phyloP scores from a whole-genome alignment of 768 basidiomycete species.

The Psilocybe sp. region DNA sequence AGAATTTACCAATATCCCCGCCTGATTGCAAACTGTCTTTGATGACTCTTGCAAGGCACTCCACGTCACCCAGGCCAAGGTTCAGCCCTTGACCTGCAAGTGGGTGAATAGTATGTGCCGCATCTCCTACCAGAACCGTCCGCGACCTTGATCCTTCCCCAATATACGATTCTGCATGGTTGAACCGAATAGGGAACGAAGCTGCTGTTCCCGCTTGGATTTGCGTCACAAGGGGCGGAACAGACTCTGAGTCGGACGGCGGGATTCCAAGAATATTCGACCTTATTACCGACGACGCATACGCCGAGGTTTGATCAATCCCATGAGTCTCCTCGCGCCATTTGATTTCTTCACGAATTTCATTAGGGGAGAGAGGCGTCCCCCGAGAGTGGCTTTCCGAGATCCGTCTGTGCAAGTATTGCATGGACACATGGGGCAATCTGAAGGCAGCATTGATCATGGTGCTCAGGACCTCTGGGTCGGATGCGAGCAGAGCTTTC shows the following conservation, averaged over 20 bases:
- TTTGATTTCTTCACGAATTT: constrained; percentile 58
- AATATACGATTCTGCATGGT: constrained; percentile 83
- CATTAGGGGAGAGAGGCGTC: constrained; percentile 40
- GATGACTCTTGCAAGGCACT: constrained; percentile 67
- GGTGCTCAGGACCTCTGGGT: constrained; percentile 55
- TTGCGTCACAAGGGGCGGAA: constrained; percentile 74
- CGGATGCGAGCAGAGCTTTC: constrained; percentile 62
- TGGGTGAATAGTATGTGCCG: constrained; percentile 93
- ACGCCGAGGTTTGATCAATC: constrained; percentile 62
- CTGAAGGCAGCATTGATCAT: constrained; percentile 94
- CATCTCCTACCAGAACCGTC: constrained; percentile 91
- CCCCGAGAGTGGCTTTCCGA: constrained; percentile 49
- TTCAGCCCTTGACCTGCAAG: constrained; percentile 96
- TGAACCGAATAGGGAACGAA: constrained; percentile 86
- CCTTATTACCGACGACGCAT: constrained; percentile 44
- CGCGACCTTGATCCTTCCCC: constrained; percentile 66
- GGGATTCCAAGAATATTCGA: constrained; percentile 46
- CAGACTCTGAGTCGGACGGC: constrained; percentile 51
- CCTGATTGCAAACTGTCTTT: constrained; percentile 55
- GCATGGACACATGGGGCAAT: constrained; percentile 70
- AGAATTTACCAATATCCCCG: constrained; percentile 74
- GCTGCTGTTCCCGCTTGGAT: constrained; percentile 76
- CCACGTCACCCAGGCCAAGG: constrained; percentile 86
- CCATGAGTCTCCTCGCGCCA: constrained; percentile 75
- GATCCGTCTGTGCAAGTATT: constrained; percentile 61